Evolutionary conservation across 1,284 basidiomycete genomes (phyloP), one percentile per base, ranked within the genome.

Genomic region (Puccinia horiana): DNA sequence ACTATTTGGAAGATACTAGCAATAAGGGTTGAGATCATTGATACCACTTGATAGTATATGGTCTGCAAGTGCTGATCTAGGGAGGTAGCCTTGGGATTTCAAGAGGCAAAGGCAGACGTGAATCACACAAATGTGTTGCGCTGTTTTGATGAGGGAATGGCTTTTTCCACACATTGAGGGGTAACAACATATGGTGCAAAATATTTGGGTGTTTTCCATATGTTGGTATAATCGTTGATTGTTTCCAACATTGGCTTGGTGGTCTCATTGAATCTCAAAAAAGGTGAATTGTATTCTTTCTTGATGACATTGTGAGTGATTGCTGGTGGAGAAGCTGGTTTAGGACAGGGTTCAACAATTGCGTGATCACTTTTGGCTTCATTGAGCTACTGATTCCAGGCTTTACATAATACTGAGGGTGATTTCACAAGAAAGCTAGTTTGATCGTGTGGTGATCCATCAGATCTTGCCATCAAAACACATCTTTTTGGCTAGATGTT

Each of bases 81-180:
- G 65, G 37, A 37, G 65, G 40, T 42, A 44, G 40, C 37, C 40
- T n/a, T 29, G 42, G 65, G 40, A 69, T 4, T 69, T 37, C 37
- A 1, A n/a, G 37, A 37, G 40, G n/a, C 65, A 18, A 69, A 69
- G 65, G 65, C 65, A 69, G 40, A 69, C 18, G 26, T 44, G 42
- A 69, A 69, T 44, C 40, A 69, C 65, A 44, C 65, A 69, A n/a
- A 69, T 69, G 40, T 44, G 65, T 18, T 69, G 18, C n/a, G 65
- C 18, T 18, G 42, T 69, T 29, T 69, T 37, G 6, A 69, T 69
- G 42, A 69, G 37, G 6, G 18, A 47, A 1, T 18, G 65, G 40
- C 37, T 69, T 69, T 69, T 69, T 44, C 65, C 65, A 69, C 29
- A 69, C 40, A n/a, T 69, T n/a, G 65, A 69, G 11, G 65, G 65